Conservation (phyloP, 2,329 filamentous ascomycete species). For the Fusarium kyushuense region DNA sequence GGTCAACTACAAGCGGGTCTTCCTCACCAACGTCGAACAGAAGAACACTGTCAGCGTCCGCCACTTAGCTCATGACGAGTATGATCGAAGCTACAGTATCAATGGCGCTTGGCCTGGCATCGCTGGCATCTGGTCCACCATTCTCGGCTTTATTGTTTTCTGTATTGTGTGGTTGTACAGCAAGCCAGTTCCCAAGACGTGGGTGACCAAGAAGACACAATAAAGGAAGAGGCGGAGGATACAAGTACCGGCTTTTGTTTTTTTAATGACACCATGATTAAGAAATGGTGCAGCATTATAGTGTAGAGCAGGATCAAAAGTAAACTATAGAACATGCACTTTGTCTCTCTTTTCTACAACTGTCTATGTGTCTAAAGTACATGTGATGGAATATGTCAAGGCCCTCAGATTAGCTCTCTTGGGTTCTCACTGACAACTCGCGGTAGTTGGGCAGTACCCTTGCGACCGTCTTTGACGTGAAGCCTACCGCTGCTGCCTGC, state of each 20-base stretch:
- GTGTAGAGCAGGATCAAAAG: constrained; percentile 43
- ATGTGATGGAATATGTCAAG: constrained; percentile 30
- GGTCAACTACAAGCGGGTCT: constrained; percentile 96
- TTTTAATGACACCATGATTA: constrained; percentile 15
- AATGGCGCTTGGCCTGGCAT: constrained; percentile 96
- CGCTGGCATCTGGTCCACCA: constrained; percentile 84
- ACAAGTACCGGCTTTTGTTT: constrained; percentile 29
- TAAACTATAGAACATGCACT: constrained; percentile 43
- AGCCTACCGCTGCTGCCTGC: constrained; percentile 59
- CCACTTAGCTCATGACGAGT: constrained; percentile 98
- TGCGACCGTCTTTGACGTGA: constrained; percentile 17
- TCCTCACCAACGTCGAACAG: constrained; percentile 89
- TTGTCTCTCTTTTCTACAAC: constrained; percentile 30
- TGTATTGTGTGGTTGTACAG: constrained; percentile 88
- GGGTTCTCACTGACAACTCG: constrained; percentile 66
- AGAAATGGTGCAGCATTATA: constrained; percentile 25
- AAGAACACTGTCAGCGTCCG: constrained; percentile 95
- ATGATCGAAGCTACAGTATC: constrained; percentile 90
- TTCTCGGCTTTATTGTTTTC: constrained; percentile 86
- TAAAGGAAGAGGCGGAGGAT: constrained; percentile 49
- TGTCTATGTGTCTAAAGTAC: not conserved
- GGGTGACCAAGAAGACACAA: constrained; percentile 61
- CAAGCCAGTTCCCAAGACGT: constrained; percentile 57
- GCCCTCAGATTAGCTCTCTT: constrained; percentile 70
- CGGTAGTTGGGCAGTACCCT: constrained; percentile 32